Percentiles rank a stretch among this genome's conserved stretches.
phyloP scores from a whole-genome alignment of 2,329 filamentous ascomycete genomes.

The Pseudogymnoascus sp. region DNA sequence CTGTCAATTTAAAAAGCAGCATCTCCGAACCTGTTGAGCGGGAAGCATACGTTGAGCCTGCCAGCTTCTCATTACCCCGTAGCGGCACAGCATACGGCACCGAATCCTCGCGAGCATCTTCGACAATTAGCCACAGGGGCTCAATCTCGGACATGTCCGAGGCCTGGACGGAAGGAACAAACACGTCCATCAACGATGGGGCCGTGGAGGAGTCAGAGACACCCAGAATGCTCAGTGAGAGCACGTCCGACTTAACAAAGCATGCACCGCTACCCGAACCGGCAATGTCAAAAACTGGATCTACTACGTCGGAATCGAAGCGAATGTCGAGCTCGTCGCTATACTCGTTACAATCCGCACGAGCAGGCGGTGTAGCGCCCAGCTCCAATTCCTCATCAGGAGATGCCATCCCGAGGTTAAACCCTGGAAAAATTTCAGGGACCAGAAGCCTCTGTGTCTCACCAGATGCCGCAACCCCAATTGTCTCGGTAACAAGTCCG shows the following conservation, averaged over 20 bases:
- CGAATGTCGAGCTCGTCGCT: conserved; percentile 66
- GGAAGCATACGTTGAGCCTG: not conserved
- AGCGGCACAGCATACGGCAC: conserved; percentile 30
- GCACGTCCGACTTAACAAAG: conserved; percentile 23
- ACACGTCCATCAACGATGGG: conserved; percentile 31
- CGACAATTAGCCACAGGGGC: conserved; percentile 20
- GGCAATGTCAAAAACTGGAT: conserved; percentile 37
- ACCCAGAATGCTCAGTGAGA: conserved; percentile 35
- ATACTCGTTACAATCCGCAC: conserved; percentile 56
- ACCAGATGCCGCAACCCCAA: conserved; percentile 43
- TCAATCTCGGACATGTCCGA: conserved; percentile 35
- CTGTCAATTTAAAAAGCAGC: conserved; percentile 3
- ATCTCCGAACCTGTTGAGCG: not conserved
- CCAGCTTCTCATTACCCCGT: not conserved
- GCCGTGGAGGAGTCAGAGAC: conserved; percentile 42
- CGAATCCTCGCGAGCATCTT: conserved; percentile 22
- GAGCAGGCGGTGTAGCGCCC: conserved; percentile 36
- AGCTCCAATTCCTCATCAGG: conserved; percentile 45
- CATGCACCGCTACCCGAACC: conserved; percentile 37
- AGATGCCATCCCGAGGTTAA: conserved; percentile 31
- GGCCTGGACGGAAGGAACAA: conserved; percentile 31
- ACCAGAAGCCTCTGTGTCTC: conserved; percentile 12
- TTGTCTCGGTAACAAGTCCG: conserved; percentile 45
- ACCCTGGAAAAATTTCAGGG: conserved; percentile 18
- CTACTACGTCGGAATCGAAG: conserved; percentile 49